These are phyloP conservation scores for Cyphellophora europaea DNA, from an alignment of 2,329 filamentous ascomycete genomes.

Conservation along the genomic window DNA sequence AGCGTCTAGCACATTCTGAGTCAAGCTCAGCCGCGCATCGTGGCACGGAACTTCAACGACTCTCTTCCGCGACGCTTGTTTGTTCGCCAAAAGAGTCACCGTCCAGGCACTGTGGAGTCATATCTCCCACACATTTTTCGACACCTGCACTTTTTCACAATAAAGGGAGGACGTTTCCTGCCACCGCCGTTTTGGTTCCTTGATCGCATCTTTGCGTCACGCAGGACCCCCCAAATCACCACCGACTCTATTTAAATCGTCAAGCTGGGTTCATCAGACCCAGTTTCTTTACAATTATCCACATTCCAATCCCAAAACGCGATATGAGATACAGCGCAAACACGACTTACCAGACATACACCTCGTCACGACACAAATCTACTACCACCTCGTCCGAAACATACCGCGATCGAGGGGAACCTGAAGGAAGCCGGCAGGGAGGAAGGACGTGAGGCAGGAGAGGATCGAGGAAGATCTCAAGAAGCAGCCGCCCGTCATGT, in stretches of 20 bases:
- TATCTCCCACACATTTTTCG: too few species aligned
- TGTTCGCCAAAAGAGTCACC: neutral
- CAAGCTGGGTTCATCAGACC: conserved; percentile 15
- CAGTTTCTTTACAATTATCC: conserved; percentile 12
- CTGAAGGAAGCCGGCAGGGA: conserved; percentile 1
- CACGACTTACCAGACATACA: conserved; percentile 14
- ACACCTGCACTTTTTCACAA: too few species aligned
- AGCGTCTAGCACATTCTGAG: conserved; percentile 8
- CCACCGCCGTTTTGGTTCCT: neutral
- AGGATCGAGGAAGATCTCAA: conserved; percentile 2
- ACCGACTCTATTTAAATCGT: conserved; percentile 3
- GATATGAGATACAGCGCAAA: conserved; percentile 19
- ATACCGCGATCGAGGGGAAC: conserved; percentile 18
- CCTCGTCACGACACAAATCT: conserved; percentile 12
- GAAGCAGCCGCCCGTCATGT: conserved; percentile 13
- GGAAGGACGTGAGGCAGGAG: conserved; percentile 1
- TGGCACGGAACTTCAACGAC: neutral
- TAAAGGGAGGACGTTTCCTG: neutral
- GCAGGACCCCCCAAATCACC: conserved; percentile 5
- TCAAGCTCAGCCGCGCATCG: conserved; percentile 1
- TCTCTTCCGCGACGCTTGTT: neutral
- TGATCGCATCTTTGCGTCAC: conserved; percentile 10
- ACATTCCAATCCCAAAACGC: conserved; percentile 12
- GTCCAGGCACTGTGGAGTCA: neutral
- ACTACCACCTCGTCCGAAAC: conserved; percentile 13